Conservation (phyloP, 768 basidiomycete species). For the Kwoniella sp. region DNA sequence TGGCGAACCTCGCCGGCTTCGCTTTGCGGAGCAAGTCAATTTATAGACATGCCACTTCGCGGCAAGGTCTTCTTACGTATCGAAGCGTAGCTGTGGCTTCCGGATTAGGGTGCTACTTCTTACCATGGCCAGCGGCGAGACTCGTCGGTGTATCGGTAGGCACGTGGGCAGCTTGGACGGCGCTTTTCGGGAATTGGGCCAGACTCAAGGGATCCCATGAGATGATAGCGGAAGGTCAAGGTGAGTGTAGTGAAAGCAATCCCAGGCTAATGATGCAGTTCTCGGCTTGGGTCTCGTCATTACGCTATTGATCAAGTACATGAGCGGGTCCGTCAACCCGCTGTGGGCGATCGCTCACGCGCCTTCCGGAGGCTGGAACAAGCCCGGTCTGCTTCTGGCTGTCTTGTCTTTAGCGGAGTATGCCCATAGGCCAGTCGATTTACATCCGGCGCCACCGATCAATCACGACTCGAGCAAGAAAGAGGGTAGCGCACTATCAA, state of each 20-base stretch:
- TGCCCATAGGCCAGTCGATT: slow-evolving; percentile 17
- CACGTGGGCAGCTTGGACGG: slow-evolving; percentile 56
- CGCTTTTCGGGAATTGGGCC: slow-evolving; percentile 60
- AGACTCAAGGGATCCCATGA: slow-evolving; percentile 45
- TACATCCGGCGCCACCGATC: slow-evolving; percentile 23
- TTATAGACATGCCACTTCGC: slow-evolving; percentile 55
- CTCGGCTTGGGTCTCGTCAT: slow-evolving; percentile 64
- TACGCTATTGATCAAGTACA: slow-evolving; percentile 67
- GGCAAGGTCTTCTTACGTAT: slow-evolving; percentile 56
- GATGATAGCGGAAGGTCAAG: slow-evolving; percentile 31
- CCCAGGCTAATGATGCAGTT: slow-evolving; percentile 52
- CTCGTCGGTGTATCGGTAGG: slow-evolving; percentile 60
- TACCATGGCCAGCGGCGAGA: slow-evolving; percentile 53
- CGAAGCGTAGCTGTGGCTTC: slow-evolving; percentile 55
- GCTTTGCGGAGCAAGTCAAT: slow-evolving; percentile 57
- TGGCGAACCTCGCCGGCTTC: slow-evolving; percentile 66
- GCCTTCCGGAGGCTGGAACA: slow-evolving; percentile 66
- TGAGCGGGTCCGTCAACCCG: slow-evolving; percentile 77
- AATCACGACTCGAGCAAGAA: neutral
- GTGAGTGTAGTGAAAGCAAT: slow-evolving; percentile 26
- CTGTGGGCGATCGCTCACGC: slow-evolving; percentile 75
- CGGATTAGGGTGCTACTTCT: slow-evolving; percentile 55
- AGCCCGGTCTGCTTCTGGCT: slow-evolving; percentile 61
- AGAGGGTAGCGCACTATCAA: slow-evolving; percentile 1
- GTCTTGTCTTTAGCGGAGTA: slow-evolving; percentile 59